These are phyloP conservation scores for Phytophthora capsici DNA, from an alignment of 352 stramenopile genomes.

Conservation along the genomic window DNA sequence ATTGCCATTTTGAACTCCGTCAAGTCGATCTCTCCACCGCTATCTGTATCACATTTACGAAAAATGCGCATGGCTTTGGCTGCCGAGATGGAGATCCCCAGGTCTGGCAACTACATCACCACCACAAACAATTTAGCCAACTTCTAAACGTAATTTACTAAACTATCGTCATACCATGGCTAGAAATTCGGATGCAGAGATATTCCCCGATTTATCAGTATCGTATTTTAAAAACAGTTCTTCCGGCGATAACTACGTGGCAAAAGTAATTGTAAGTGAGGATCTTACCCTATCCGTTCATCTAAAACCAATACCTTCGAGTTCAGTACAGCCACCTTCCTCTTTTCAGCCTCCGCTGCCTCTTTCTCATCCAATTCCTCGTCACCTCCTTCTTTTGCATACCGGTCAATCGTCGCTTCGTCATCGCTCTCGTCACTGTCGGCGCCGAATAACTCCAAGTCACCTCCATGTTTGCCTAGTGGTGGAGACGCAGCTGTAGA, in stretches of 20 bases:
- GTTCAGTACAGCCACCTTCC: constrained; percentile 71
- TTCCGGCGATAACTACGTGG: constrained; percentile 69
- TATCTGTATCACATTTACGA: constrained; percentile 90
- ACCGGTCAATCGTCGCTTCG: constrained; percentile 77
- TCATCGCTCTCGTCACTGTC: constrained; percentile 86
- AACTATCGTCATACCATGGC: constrained; percentile 59
- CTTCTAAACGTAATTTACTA: background rate
- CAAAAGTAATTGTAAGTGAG: background rate
- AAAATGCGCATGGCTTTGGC: constrained; percentile 93
- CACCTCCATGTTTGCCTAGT: constrained; percentile 19
- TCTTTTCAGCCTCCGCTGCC: constrained; percentile 48
- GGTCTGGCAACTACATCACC: constrained; percentile 73
- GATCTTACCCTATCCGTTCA: background rate
- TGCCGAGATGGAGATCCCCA: constrained; percentile 88
- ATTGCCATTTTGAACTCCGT: constrained; percentile 95
- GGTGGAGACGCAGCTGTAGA: background rate
- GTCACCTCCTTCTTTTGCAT: constrained; percentile 47
- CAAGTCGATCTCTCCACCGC: constrained; percentile 91
- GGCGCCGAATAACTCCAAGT: constrained; percentile 70
- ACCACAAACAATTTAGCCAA: background rate
- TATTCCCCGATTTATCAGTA: constrained; percentile 87
- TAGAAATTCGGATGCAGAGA: constrained; percentile 93
- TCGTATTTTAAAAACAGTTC: constrained; percentile 94
- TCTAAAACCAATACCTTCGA: constrained; percentile 48
- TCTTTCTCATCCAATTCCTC: constrained; percentile 33